These are phyloP conservation scores for Phytophthora boehmeriae DNA, from an alignment of 352 stramenopile genomes.

Conservation along the genomic window DNA sequence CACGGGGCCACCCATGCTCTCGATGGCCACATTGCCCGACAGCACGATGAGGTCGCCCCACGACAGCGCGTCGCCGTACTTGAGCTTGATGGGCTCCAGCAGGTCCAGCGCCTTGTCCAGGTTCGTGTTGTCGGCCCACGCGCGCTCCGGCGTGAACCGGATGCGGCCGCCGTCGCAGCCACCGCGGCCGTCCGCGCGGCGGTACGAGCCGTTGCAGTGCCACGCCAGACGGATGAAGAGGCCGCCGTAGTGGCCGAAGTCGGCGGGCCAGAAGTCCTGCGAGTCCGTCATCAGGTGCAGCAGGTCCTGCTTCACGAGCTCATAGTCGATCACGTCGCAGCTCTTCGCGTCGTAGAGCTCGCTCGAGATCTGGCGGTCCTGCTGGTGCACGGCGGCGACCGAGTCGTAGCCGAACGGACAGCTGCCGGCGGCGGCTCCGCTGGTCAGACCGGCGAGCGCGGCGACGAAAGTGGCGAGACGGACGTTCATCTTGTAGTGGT, in stretches of 20 bases:
- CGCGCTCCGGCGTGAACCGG: constrained; percentile 53
- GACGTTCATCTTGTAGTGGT: constrained; percentile 45
- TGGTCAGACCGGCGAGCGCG: constrained; percentile 29
- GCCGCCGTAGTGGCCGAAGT: constrained; percentile 88
- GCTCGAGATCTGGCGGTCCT: constrained; percentile 37
- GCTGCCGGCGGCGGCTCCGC: constrained; percentile 18
- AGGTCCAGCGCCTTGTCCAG: constrained; percentile 62
- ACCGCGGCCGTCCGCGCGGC: constrained; percentile 36
- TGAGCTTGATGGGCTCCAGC: constrained; percentile 64
- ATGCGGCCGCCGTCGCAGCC: constrained; percentile 43
- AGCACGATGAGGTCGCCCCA: constrained; percentile 95
- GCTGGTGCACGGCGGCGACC: constrained; percentile 25
- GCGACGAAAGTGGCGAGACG: constrained; percentile 39
- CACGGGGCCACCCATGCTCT: constrained; percentile 91
- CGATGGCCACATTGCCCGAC: constrained; percentile 89
- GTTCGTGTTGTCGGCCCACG: constrained; percentile 60
- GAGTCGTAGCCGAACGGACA: constrained; percentile 50
- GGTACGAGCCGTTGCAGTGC: constrained; percentile 63
- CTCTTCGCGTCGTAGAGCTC: constrained; percentile 36
- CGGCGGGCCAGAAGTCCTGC: constrained; percentile 82
- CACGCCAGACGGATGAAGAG: constrained; percentile 88
- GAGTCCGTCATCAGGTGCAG: constrained; percentile 70
- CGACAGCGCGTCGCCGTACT: constrained; percentile 67
- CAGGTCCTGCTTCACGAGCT: constrained; percentile 74
- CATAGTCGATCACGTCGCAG: constrained; percentile 47